Conservation (phyloP, 1,284 basidiomycete genomes). For the Ganoderma lucidum region DNA sequence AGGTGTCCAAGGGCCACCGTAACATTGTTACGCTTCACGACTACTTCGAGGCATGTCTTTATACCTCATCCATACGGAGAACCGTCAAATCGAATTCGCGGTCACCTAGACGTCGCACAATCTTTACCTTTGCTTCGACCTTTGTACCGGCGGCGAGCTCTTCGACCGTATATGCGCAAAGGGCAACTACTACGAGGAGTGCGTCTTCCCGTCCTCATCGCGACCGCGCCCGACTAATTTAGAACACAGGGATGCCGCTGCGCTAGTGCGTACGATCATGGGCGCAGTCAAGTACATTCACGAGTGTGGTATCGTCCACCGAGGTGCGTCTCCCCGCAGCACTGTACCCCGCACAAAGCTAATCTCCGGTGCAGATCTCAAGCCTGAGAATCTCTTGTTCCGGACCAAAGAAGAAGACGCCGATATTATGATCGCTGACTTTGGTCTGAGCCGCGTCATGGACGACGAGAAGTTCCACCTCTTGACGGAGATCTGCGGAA, state of each 20-base stretch:
- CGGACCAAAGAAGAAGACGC: constrained; percentile 89
- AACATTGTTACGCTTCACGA: constrained; percentile 95
- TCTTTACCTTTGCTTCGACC: constrained; percentile 94
- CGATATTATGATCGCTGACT: constrained; percentile 98
- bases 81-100: neutral
- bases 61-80: neutral
- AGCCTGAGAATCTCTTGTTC: constrained; percentile 98
- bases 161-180: constrained; percentile 99
- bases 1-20: constrained; percentile 88
- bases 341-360: neutral
- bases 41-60: constrained; percentile 86
- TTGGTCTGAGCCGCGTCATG: constrained; percentile 91
- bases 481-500: constrained; percentile 96
- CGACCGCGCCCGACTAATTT: neutral
- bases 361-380: constrained; percentile 70
- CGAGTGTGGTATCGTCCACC: constrained; percentile 93
- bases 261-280: constrained; percentile 88
- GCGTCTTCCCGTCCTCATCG: constrained; percentile 40
- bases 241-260: constrained; percentile 82
- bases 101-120: constrained; percentile 84
- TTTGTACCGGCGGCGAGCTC: constrained; percentile 97
- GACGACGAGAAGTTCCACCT: constrained; percentile 90
- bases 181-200: constrained; percentile 96
- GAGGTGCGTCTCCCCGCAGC: constrained; percentile 58
- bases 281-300: constrained; percentile 94